A percentile compares a stretch with the other conserved stretches of the same genome.
These are phyloP conservation scores for Globisporangium emineosum DNA, from an alignment of 352 stramenopile species.

Conservation along the genomic window DNA sequence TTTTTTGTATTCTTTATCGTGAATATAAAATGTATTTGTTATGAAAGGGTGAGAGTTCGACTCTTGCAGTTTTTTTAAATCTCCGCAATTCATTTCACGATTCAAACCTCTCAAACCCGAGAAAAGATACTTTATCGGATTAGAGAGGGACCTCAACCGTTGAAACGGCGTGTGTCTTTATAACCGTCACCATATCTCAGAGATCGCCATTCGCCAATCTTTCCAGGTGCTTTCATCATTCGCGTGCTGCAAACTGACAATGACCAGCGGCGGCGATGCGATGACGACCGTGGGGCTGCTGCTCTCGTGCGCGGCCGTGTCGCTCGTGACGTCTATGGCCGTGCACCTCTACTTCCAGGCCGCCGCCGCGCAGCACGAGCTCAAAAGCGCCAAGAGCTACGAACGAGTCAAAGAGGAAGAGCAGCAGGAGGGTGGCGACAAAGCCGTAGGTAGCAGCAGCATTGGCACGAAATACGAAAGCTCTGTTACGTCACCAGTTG, in stretches of 20 bases:
- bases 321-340: constrained; percentile 34
- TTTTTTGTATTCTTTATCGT: background rate
- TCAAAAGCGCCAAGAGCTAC: background rate
- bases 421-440: background rate
- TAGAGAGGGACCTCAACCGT: background rate
- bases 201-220: background rate
- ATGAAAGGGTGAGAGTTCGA: background rate
- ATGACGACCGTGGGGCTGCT: constrained; percentile 30
- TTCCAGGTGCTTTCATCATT: background rate
- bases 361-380: background rate
- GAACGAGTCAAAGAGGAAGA: background rate
- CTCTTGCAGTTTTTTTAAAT: too few species aligned
- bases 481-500: background rate
- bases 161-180: constrained; percentile 1
- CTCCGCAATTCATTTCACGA: constrained; percentile 9
- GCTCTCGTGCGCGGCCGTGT: constrained; percentile 38
- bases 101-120: background rate
- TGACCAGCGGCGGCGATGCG: background rate
- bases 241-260: background rate
- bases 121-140: constrained; percentile 16
- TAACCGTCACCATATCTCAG: background rate
- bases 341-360: constrained; percentile 37
- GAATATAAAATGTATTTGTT: background rate
- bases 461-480: background rate
- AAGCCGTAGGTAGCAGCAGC: background rate